Conservation (phyloP, 805 yeast species). For the Pichia manshurica region DNA sequence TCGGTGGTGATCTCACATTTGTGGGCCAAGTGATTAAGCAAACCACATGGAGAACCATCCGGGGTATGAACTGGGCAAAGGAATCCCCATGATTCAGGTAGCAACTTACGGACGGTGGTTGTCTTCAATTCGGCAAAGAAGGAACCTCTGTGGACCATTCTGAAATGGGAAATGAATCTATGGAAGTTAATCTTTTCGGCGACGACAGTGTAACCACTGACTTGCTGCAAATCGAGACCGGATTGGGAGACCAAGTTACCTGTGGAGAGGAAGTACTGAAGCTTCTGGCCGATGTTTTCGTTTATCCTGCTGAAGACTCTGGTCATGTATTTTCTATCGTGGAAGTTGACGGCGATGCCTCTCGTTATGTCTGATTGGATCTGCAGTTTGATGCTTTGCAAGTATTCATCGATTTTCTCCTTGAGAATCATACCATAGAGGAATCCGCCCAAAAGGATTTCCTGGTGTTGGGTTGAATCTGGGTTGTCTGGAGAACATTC, state of each 20-base stretch:
- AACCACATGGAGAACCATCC: conserved; percentile 99
- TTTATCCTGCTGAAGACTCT: conserved; percentile 73
- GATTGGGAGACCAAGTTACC: conserved; percentile 97
- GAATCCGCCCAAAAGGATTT: conserved; percentile 91
- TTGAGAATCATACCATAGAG: conserved; percentile 93
- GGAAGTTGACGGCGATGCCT: conserved; percentile 74
- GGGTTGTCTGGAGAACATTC: conserved; percentile 97
- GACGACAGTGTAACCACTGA: conserved; percentile 95
- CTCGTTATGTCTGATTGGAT: conserved; percentile 76
- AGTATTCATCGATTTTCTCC: conserved; percentile 92
- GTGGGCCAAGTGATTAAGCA: conserved; percentile 93
- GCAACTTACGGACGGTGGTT: conserved; percentile 89
- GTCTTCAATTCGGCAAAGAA: conserved; percentile 98
- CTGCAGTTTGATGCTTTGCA: conserved; percentile 66
- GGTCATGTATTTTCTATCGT: conserved; percentile 75
- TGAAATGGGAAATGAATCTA: conserved; percentile 95
- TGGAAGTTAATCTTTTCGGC: conserved; percentile 98
- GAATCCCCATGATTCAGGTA: conserved; percentile 99
- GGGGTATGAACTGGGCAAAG: conserved; percentile 99
- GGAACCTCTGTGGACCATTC: conserved; percentile 99
- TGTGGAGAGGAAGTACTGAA: conserved; percentile 91
- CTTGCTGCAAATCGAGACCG: conserved; percentile 96
- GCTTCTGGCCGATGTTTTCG: conserved; percentile 90
- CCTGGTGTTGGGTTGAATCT: conserved; percentile 99
- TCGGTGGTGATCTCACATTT: conserved; percentile 82